Evolutionary conservation across 768 basidiomycete species (phyloP).

Genomic region (Phaffia tasmanica): DNA sequence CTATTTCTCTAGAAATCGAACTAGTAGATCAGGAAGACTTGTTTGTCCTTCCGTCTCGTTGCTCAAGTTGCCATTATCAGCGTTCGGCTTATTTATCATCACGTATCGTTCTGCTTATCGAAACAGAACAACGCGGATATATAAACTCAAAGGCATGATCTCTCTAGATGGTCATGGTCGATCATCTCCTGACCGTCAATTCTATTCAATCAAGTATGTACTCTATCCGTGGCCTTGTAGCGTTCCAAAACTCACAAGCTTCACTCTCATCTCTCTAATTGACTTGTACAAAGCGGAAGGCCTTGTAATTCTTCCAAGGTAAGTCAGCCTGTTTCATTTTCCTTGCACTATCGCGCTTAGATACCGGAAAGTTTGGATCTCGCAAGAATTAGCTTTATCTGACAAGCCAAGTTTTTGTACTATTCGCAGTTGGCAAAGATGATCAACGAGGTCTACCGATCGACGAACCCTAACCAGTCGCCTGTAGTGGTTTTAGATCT

Average conservation of each 20-base stretch:
- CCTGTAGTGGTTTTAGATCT: conserved; percentile 80
- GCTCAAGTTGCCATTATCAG: too few relatives aligned
- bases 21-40: conserved; percentile 45
- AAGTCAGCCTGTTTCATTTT: conserved; percentile 1
- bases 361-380: not conserved
- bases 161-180: conserved; percentile 63
- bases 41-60: too few relatives aligned
- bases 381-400: not conserved
- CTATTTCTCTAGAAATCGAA: conserved; percentile 62
- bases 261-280: too few relatives aligned
- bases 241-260: too few relatives aligned
- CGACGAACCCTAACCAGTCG: conserved; percentile 61
- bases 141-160: conserved; percentile 55
- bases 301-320: conserved; percentile 74
- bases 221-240: too few relatives aligned
- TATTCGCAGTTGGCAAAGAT: conserved; percentile 63
- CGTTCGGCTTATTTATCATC: too few relatives aligned
- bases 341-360: too few relatives aligned
- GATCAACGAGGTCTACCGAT: conserved; percentile 83
- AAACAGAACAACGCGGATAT: too few relatives aligned
- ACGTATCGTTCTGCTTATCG: too few relatives aligned
- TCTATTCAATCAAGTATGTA: conserved; percentile 64
- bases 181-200: conserved; percentile 72
- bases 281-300: conserved; percentile 43
- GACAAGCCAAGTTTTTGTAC: not conserved